A percentile compares a stretch with the other conserved stretches of the same genome.
These are phyloP conservation scores for Haplosporangium sp. DNA, from an alignment of 371 early-diverging fungal species.

Conservation along the genomic window DNA sequence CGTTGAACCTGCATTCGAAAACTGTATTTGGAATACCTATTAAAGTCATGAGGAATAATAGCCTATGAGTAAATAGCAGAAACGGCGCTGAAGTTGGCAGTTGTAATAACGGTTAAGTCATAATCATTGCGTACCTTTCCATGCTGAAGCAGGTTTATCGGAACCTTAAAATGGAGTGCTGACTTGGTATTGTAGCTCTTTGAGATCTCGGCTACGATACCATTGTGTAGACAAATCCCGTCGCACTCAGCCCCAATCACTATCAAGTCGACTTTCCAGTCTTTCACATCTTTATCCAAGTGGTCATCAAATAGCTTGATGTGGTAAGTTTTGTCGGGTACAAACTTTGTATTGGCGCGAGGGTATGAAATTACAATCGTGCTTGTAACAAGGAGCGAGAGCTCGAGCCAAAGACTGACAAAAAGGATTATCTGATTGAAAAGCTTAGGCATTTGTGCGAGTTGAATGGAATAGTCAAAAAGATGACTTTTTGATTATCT, in stretches of 20 bases:
- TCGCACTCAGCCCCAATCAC: constrained; percentile 41
- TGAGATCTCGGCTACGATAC: constrained; percentile 27
- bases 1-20: constrained; percentile 23
- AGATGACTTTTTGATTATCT: too few species aligned
- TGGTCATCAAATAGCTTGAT: constrained; percentile 19
- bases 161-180: constrained; percentile 21
- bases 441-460: background rate
- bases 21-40: constrained; percentile 40
- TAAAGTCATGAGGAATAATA: background rate
- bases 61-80: too few species aligned
- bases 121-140: constrained; percentile 29
- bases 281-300: background rate
- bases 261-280: constrained; percentile 38
- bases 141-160: constrained; percentile 28
- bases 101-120: too few species aligned
- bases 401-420: constrained; percentile 9
- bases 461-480: background rate
- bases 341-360: constrained; percentile 12
- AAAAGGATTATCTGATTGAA: constrained; percentile 1
- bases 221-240: constrained; percentile 30
- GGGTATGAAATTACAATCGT: constrained; percentile 23
- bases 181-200: constrained; percentile 8
- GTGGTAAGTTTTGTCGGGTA: constrained; percentile 28
- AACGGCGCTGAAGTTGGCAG: too few species aligned
- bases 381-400: constrained; percentile 13